Percentiles rank a stretch among this genome's conserved stretches.
phyloP scores from a whole-genome alignment of 768 basidiomycete species.

The Tricholoma matsutake region DNA sequence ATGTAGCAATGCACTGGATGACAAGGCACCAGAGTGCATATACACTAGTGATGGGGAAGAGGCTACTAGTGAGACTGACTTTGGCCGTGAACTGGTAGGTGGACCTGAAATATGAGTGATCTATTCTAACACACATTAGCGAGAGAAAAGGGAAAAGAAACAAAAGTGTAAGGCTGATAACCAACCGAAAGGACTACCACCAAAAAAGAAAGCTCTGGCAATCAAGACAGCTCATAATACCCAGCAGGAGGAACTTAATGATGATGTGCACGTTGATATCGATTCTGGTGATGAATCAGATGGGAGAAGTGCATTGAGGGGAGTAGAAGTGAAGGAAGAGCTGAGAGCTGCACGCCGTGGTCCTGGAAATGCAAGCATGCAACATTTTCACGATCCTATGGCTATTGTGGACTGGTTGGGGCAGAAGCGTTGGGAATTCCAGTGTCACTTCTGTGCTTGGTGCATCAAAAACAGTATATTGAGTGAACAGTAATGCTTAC shows the following conservation, averaged over 20 bases:
- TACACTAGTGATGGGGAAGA: conserved; percentile 3
- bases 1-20: not conserved
- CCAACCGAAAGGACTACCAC: not conserved
- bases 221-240: not conserved
- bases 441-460: no score
- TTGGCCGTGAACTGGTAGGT: not conserved
- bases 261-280: not conserved
- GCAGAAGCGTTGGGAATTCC: no score
- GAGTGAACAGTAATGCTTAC: no score
- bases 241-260: not conserved
- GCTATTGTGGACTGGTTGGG: conserved; percentile 6
- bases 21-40: not conserved
- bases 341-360: conserved; percentile 13
- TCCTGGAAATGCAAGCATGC: no score
- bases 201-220: not conserved
- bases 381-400: conserved; percentile 16
- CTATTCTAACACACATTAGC: not conserved
- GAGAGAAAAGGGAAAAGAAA: not conserved
- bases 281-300: conserved; percentile 19
- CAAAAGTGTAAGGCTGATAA: not conserved
- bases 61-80: conserved; percentile 4
- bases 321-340: no score
- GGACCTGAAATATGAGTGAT: not conserved
- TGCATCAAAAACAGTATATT: no score
- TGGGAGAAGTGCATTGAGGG: conserved; percentile 14